Evolutionary conservation across 371 early-diverging fungal species (phyloP), one percentile per base, ranked within the genome.

Genomic region (Rhizopus arrhizus): DNA sequence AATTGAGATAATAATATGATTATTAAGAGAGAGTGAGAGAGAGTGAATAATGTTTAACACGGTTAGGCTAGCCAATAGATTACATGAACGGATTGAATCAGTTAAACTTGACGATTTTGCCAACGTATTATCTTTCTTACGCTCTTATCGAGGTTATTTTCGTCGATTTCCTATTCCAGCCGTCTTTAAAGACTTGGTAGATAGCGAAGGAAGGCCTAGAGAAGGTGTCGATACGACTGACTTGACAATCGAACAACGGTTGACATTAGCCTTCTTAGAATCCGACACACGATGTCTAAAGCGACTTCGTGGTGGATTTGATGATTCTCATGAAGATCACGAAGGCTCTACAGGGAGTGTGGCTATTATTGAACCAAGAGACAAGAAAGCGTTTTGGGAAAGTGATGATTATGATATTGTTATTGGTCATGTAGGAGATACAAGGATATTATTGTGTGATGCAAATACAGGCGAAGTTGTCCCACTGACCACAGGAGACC

Each of bases 341-440:
- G 82, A 80, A 52, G 88, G 88, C 0, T 86, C 88, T 0, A 87
- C 88, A 9, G 88, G 85, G 0, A 82, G 84, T 11, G 53, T 83
- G 1, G 88, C 83, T 9, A 72, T 87, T 56, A 64, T 87, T 8
- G 83, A 84, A 62, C 78, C 86, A 0, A 70, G 69, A 29, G 85
- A 85, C 40, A 68, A 61, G 10, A 62, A 56, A 22, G 63, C 88
- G 3, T 87, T 87, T 62, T 87, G 88, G 88, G 80, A 83, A 4
- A 82, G 83, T 46, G 61, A 79, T 5, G 70, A 65, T 22, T 73
- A 84, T 53, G 82, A 85, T 47, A 71, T 86, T 40, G 53, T 83
- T 15, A 52, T 87, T 32, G 86, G 83, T 1, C 86, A 87, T 74
- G 85, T 86, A 31, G 88, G 88, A 4, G 88, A 87, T 46, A 86